Percentiles rank a stretch among this genome's conserved stretches.
phyloP scores from a whole-genome alignment of 306 rosid genomes.

The Cucurbita pepo region DNA sequence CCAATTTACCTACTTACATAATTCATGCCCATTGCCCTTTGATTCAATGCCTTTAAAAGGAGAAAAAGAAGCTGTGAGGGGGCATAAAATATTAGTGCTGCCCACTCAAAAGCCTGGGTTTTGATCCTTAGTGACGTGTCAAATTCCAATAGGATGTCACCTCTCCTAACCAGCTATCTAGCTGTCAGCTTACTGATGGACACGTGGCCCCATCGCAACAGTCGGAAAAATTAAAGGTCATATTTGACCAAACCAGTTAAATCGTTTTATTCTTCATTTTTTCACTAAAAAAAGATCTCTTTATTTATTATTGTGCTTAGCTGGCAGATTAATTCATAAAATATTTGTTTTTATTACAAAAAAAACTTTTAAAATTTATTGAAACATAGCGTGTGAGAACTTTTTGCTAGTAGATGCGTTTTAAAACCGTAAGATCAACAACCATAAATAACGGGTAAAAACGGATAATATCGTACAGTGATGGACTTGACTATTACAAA shows the following conservation, averaged over 20 bases:
- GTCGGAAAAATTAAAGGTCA: neutral
- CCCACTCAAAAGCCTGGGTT: neutral
- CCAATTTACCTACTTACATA: neutral
- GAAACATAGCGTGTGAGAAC: too few relatives aligned
- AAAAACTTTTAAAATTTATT: too few relatives aligned
- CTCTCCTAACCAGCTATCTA: neutral
- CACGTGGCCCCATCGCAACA: slow-evolving; percentile 1
- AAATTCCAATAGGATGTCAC: neutral
- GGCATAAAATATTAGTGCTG: neutral
- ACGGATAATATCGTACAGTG: too few relatives aligned
- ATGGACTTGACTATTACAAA: too few relatives aligned
- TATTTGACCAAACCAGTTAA: neutral
- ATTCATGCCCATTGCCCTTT: neutral
- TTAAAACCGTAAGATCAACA: too few relatives aligned
- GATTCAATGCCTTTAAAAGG: neutral
- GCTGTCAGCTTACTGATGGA: neutral
- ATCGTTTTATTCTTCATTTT: neutral
- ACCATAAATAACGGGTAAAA: too few relatives aligned
- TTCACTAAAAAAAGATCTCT: neutral
- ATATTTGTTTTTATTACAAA: neutral
- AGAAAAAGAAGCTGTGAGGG: neutral
- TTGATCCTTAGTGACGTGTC: neutral
- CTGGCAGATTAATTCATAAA: neutral
- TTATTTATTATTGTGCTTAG: neutral
- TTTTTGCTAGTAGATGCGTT: too few relatives aligned